These are phyloP conservation scores for Whalleya microplaca DNA, from an alignment of 2,329 filamentous ascomycete species.

Conservation along the genomic window DNA sequence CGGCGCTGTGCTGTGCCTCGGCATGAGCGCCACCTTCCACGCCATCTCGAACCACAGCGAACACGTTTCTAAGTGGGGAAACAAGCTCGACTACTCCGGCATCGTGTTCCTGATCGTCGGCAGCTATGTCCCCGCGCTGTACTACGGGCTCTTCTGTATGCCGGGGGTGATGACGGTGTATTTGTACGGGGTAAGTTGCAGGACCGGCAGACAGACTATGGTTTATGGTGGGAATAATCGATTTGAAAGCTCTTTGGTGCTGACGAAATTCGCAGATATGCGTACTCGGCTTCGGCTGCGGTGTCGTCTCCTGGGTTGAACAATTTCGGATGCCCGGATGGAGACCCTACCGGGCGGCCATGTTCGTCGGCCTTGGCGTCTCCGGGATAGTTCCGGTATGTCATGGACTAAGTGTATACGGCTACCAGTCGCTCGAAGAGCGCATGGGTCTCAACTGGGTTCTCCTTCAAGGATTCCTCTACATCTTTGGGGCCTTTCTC, in stretches of 20 bases:
- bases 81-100: constrained; percentile 92
- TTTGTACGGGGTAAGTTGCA: constrained; percentile 68
- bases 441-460: constrained; percentile 84
- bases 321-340: constrained; percentile 82
- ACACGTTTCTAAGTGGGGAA: constrained; percentile 78
- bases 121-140: constrained; percentile 85
- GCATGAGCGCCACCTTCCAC: constrained; percentile 86
- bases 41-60: constrained; percentile 83
- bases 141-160: constrained; percentile 81
- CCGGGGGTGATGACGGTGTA: constrained; percentile 70
- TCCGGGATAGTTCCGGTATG: constrained; percentile 83
- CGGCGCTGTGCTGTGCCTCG: constrained; percentile 73
- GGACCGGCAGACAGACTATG: too few relatives aligned
- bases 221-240: not conserved
- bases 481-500: constrained; percentile 82
- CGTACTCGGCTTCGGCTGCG: constrained; percentile 75
- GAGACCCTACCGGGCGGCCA: constrained; percentile 81
- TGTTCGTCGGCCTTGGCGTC: constrained; percentile 87
- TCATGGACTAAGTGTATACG: constrained; percentile 73
- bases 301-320: constrained; percentile 76
- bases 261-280: constrained; percentile 64
- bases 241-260: not conserved
- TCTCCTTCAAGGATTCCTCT: constrained; percentile 77
- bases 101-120: constrained; percentile 93
- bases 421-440: constrained; percentile 65